Conservation (phyloP, 495 filamentous ascomycete species). For the Letharia lupina region DNA sequence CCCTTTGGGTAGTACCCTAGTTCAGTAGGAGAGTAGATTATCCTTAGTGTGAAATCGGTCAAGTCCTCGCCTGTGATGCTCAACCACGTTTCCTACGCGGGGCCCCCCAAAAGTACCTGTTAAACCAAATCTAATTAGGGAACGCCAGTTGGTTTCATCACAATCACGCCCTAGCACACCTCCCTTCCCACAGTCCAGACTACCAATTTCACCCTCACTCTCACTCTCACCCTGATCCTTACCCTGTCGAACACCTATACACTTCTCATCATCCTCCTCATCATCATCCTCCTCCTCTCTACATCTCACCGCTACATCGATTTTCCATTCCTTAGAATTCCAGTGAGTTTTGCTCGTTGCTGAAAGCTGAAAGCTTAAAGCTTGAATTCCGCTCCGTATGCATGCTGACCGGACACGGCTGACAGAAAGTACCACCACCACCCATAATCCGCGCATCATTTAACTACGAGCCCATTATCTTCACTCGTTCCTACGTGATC, state of each 20-base stretch:
- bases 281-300: constrained; percentile 7
- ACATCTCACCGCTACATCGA: constrained; percentile 22
- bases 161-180: constrained; percentile 18
- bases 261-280: constrained; percentile 1
- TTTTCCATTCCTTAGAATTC: constrained; percentile 11
- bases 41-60: neutral
- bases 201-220: constrained; percentile 7
- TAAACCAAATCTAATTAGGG: constrained; percentile 14
- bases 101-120: constrained; percentile 3
- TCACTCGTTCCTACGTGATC: neutral
- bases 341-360: constrained; percentile 11
- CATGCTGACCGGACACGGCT: constrained; percentile 14
- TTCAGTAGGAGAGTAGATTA: neutral
- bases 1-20: constrained; percentile 1
- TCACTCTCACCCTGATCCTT: neutral
- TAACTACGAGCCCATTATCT: neutral
- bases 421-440: constrained; percentile 4
- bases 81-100: constrained; percentile 21
- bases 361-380: neutral
- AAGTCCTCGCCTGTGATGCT: constrained; percentile 11
- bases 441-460: neutral
- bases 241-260: too few species aligned
- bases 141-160: constrained; percentile 21
- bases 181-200: constrained; percentile 3
- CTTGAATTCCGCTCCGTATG: neutral